These are phyloP conservation scores for Terfezia claveryi DNA, from an alignment of 495 filamentous ascomycete species.

Conservation along the genomic window DNA sequence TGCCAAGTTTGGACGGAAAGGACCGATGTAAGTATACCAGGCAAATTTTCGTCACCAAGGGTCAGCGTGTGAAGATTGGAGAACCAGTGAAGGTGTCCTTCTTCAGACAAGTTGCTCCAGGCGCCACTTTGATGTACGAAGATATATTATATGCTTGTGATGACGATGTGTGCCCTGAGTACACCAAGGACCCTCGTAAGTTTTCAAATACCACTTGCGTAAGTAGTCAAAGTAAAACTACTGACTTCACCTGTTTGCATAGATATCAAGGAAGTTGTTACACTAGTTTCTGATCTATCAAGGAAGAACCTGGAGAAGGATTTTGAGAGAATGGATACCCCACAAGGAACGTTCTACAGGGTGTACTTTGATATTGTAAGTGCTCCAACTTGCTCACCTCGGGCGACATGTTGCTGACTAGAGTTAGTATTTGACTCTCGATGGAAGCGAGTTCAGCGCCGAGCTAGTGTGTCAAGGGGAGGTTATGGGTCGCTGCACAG, in stretches of 20 bases:
- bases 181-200: constrained; percentile 98
- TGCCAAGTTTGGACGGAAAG: constrained; percentile 87
- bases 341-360: constrained; percentile 94
- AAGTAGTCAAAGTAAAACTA: not conserved
- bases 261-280: constrained; percentile 99
- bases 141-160: constrained; percentile 97
- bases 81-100: constrained; percentile 98
- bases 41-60: constrained; percentile 97
- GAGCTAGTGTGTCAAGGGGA: constrained; percentile 97
- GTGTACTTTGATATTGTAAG: constrained; percentile 40
- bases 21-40: constrained; percentile 97
- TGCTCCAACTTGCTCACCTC: constrained; percentile 11
- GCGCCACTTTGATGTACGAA: constrained; percentile 97
- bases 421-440: constrained; percentile 58
- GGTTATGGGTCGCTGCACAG: constrained; percentile 91
- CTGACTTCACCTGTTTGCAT: constrained; percentile 3
- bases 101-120: constrained; percentile 92
- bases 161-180: constrained; percentile 93
- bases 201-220: constrained; percentile 11
- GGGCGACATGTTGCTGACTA: constrained; percentile 36
- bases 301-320: constrained; percentile 98
- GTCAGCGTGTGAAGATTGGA: constrained; percentile 94
- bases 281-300: constrained; percentile 85
- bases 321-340: constrained; percentile 98
- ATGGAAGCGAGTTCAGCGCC: constrained; percentile 92